Base-by-base conservation (phyloP, 2,329 filamentous ascomycete species). In the Neonectria ditissima region DNA sequence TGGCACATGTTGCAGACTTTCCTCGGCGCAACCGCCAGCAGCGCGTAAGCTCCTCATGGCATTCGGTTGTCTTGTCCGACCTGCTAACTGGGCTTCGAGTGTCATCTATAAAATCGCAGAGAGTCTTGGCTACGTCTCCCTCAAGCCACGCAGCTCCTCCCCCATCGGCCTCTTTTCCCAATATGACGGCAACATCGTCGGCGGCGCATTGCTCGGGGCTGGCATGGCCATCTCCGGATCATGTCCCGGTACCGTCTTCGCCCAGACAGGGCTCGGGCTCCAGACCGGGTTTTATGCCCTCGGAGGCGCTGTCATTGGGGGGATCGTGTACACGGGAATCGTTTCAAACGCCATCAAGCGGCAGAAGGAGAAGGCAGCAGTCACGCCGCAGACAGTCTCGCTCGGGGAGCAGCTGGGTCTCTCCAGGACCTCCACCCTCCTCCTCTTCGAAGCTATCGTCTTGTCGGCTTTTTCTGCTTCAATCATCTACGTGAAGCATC, bases 1-100 rank as follows among this genome's bases (percentile, higher is more conserved):
- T 91, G 86, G 76, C 87, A 89, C 73, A 91, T 92, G 89, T 74
- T 89, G 30, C 84, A 90, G 75, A 82, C 83, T 10, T 91, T 92
- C 70, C 76, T 91, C 4, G 82, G 86, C 1, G 90, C 89, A 4
- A 87, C 87, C 10, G 88, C 86, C 26, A 83, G 81, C 68, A 90
- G 87, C 77, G 84, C 86, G 86, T 90, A 81, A 75, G 87, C 79
- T 45, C n/a, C 28, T 7, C 20, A 11, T 18, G 18, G 26, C 18
- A 5, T 3, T 34, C 13, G 1, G 16, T 16, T 28, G n/a, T 45
- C 18, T 43, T 26, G 26, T 45, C 7, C 44, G 10, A 4, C 18
- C 16, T 45, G 16, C 34, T 54, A 22, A 57, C 2, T 9, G 22
- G 1, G 14, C 1, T 0, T 10, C 1, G 11, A 86, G 83, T 18